phyloP scores from a whole-genome alignment of 2,329 filamentous ascomycete species.

The Botrytis hyacinthi region DNA sequence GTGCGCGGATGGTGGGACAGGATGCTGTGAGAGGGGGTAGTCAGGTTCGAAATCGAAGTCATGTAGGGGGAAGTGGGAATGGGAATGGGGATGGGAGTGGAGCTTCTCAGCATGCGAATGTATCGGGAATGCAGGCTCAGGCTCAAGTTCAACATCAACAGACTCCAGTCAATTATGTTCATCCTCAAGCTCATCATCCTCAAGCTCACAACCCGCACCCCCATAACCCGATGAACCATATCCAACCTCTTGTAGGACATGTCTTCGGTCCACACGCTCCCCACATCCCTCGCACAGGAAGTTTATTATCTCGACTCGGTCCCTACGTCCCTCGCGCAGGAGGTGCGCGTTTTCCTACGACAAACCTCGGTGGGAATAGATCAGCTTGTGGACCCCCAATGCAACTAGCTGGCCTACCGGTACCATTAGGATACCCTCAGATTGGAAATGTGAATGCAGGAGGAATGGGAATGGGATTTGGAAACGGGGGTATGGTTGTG shows the following conservation, averaged over 20 bases:
- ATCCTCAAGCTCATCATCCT: too few relatives aligned
- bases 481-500: not conserved
- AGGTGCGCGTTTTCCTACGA: not conserved
- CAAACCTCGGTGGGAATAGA: accelerated
- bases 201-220: too few relatives aligned
- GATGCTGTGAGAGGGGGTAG: not conserved
- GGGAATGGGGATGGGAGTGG: not conserved
- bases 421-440: accelerated
- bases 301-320: not conserved
- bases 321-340: not conserved
- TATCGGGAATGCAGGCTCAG: not conserved
- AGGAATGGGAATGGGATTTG: too few relatives aligned
- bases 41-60: not conserved
- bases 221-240: too few relatives aligned
- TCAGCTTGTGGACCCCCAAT: not conserved
- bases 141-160: not conserved
- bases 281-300: too few relatives aligned
- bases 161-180: not conserved
- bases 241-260: too few relatives aligned
- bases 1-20: not conserved
- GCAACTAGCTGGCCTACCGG: accelerated
- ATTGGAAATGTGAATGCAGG: not conserved
- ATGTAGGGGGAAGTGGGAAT: not conserved
- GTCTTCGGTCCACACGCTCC: too few relatives aligned
- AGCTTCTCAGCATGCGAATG: not conserved